These are phyloP conservation scores for Clonostachys chloroleuca DNA, from an alignment of 2,329 filamentous ascomycete species.

Conservation along the genomic window DNA sequence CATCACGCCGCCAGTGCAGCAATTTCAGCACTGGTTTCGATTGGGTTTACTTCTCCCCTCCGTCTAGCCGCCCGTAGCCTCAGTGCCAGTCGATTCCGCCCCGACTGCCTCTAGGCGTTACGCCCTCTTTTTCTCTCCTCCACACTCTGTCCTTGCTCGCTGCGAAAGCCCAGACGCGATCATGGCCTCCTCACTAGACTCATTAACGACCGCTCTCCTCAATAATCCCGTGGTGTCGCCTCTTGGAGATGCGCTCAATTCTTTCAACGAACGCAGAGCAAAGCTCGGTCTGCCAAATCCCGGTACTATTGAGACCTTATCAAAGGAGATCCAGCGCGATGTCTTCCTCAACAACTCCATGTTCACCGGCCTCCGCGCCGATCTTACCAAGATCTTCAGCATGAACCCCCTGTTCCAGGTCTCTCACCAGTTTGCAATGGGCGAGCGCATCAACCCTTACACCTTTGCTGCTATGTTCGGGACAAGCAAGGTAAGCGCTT, in stretches of 20 bases:
- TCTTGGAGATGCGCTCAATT: slow-evolving; percentile 72
- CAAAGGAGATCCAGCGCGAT: slow-evolving; percentile 91
- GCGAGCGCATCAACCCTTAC: slow-evolving; percentile 89
- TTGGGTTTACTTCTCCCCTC: too few species aligned
- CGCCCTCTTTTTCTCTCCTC: neutral
- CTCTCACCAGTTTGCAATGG: slow-evolving; percentile 94
- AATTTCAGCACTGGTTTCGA: too few species aligned
- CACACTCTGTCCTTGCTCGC: neutral
- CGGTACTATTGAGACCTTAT: slow-evolving; percentile 84
- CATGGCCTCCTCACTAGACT: slow-evolving; percentile 50
- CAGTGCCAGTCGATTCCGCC: too few species aligned
- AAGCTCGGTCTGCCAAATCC: slow-evolving; percentile 88
- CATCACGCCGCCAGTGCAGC: too few species aligned
- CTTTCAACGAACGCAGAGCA: slow-evolving; percentile 81
- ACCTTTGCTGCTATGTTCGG: slow-evolving; percentile 93
- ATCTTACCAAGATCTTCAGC: slow-evolving; percentile 95
- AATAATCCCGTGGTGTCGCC: slow-evolving; percentile 69
- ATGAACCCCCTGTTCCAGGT: slow-evolving; percentile 93
- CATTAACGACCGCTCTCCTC: slow-evolving; percentile 59
- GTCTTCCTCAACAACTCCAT: slow-evolving; percentile 94
- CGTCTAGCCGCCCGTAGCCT: too few species aligned
- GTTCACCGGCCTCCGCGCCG: slow-evolving; percentile 93
- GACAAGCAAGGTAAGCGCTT: slow-evolving; percentile 69
- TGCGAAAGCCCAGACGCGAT: slow-evolving; percentile 12
- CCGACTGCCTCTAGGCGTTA: too few species aligned